Evolutionary conservation across 257 asterid genomes (phyloP), one percentile per base, ranked within the genome.

Genomic region (Nicotiana undulata): DNA sequence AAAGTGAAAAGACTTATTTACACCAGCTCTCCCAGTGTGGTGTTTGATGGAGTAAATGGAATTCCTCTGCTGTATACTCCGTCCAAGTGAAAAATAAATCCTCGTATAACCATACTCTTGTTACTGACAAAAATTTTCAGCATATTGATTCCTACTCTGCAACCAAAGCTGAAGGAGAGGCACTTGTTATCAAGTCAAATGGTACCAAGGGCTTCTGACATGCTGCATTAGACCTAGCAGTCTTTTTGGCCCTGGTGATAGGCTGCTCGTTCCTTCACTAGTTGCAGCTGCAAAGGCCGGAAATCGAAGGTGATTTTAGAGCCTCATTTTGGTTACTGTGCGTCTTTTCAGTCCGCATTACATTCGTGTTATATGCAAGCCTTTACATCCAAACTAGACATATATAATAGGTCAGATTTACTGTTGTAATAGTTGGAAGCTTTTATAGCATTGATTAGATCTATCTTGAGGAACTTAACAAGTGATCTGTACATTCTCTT

Each of bases 191-290:
- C 85, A 89, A 90, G 87, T 82, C 98, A 82, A 96, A 94, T 90
- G 95, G 93, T 83, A 77, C 75, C 4, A 86, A 31, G 99, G 97
- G 26, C 98, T 96, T 86, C 88, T 90, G 80, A 92, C 98, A 37
- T 94, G 98, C 86, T 92, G 94, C 86, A 89, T 94, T 81, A 89
- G 98, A 80, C 99, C 99, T 70, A 96, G 99, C 88, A 89, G 98
- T 90, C 94, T 94, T 79, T 96, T 96, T 85, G 99, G 99, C 76
- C 99, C 98, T 65, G 98, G 99, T 83, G 99, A 96, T 89, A 96
- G 90, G 88, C 87, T 96, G 87, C 97, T 96, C 79, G 97, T 96
- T 84, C 98, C 99, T 81, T 92, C 98, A 67, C 87, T 96, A 83
- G 91, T 91, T 76, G 84, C 96, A 68, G 97, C 99, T 78, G 98